A percentile compares a stretch with the other conserved stretches of the same genome.
phyloP scores from a whole-genome alignment of 1,284 basidiomycete genomes.

The Singerocomus inundabilis region DNA sequence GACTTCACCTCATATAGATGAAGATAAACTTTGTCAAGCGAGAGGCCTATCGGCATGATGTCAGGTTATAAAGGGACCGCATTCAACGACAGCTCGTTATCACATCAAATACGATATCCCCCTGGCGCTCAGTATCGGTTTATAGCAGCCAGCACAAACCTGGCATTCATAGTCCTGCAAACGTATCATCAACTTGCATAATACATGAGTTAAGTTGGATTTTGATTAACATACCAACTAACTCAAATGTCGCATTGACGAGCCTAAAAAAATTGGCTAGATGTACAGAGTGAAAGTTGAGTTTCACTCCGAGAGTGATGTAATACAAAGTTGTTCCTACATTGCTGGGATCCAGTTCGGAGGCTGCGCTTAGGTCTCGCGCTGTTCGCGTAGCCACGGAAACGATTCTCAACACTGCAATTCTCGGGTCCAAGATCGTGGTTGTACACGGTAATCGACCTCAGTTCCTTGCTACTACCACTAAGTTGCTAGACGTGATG shows the following conservation, averaged over 20 bases:
- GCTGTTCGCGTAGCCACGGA: neutral
- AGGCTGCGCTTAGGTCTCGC: too few relatives aligned
- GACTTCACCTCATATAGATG: slow-evolving; percentile 4
- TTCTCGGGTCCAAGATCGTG: too few relatives aligned
- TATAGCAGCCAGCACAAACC: neutral
- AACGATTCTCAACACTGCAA: neutral
- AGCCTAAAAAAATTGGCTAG: neutral
- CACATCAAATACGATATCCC: neutral
- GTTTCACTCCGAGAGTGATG: too few relatives aligned
- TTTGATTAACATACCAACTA: neutral
- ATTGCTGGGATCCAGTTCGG: neutral
- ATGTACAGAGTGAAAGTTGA: neutral
- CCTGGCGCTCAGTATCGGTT: neutral
- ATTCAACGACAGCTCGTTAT: neutral
- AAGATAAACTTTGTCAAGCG: slow-evolving; percentile 11
- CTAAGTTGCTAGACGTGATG: neutral
- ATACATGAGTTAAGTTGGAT: neutral
- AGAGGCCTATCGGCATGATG: slow-evolving; percentile 11
- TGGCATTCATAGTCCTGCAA: neutral
- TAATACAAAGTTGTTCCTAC: neutral
- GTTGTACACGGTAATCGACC: neutral
- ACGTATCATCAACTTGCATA: neutral
- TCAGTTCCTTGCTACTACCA: too few relatives aligned
- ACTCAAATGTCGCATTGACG: too few relatives aligned
- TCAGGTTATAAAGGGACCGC: neutral